Percentiles rank a stretch among this genome's conserved stretches.
Conservation (phyloP, 106 monocot genomes). For the Hemerocallis citrina region DNA sequence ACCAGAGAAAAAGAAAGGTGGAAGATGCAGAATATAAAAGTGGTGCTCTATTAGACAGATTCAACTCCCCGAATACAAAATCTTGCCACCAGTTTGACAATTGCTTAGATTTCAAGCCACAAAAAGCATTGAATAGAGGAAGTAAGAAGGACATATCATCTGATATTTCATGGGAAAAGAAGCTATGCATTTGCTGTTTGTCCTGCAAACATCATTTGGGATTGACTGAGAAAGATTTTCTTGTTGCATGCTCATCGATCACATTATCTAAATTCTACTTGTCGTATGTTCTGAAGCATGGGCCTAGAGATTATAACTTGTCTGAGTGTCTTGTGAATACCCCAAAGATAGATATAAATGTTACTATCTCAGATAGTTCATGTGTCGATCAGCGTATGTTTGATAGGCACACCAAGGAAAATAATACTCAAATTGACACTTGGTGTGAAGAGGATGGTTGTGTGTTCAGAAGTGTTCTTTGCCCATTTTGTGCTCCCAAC, state of each 20-base stretch:
- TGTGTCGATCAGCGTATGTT: constrained; percentile 32
- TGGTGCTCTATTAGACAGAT: constrained; percentile 14
- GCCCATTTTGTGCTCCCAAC: constrained; percentile 52
- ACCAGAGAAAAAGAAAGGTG: constrained; percentile 54
- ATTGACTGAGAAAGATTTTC: constrained; percentile 30
- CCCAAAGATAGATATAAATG: constrained; percentile 7
- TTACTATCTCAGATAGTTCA: constrained; percentile 30
- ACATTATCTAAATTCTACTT: constrained; percentile 53
- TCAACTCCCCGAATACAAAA: constrained; percentile 15
- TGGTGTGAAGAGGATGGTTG: constrained; percentile 92
- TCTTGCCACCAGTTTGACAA: constrained; percentile 4
- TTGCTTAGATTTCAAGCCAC: not conserved
- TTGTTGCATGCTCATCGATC: constrained; percentile 38
- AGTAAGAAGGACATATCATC: constrained; percentile 5
- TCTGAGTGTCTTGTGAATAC: constrained; percentile 12
- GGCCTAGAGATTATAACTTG: constrained; percentile 4
- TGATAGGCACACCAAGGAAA: constrained; percentile 5
- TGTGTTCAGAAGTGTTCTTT: constrained; percentile 56
- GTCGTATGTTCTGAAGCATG: constrained; percentile 33
- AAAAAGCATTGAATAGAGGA: not conserved
- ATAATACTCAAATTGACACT: constrained; percentile 13
- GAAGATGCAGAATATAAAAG: constrained; percentile 12
- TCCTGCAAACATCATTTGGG: constrained; percentile 57
- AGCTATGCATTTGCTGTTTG: constrained; percentile 45
- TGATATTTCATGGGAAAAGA: constrained; percentile 10